Evolutionary conservation across 768 basidiomycete species (phyloP), one percentile per base, ranked within the genome.

Genomic region (Trametes coccinea): DNA sequence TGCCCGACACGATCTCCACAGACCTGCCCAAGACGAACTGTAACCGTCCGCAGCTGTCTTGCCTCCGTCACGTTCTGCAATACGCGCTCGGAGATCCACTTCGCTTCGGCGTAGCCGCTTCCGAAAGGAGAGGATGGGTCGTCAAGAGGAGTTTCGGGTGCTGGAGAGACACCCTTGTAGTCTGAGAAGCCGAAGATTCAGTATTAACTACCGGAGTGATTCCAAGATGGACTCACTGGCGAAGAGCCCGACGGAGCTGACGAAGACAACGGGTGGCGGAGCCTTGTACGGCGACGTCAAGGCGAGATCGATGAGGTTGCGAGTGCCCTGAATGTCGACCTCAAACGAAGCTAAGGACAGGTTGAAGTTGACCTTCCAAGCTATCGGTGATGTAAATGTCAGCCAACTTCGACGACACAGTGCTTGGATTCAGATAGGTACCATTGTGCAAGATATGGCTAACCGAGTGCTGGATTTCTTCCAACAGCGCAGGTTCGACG

Each of bases 21-120:
- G 8, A 82, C 70, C 51, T 84, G 82, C 0, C 81, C 82, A 7
- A 82, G 74, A 0, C 83, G 71, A 16, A 82, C 66, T 2, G 75
- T 75, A 0, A 75, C 70, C 0, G 69, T 71, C 4, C 72, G 72
- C 5, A 82, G 56, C 4, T 75, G 71, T 7, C 79, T 78, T 51
- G 70, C 70, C 49, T 63, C 45, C 8, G 63, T 61, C 1, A 66
- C 72, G 3, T 34, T 60, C 4, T 70, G 70, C 31, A 83, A 73
- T 2, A 82, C 69, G 71, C 78, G 64, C 67, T 82, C 80, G 0
- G 75, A 60, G 5, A 75, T 56, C 59, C 78, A 82, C 67, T 84
- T 84, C 0, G 73, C 69, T 52, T 81, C 80, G 6, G 77, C 74
- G 48, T 84, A 84, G 0, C 82, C 82, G 14, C 61, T 62, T 1